Evolutionary conservation across 2,329 filamentous ascomycete genomes (phyloP).

Genomic region (Apiospora arundinis): DNA sequence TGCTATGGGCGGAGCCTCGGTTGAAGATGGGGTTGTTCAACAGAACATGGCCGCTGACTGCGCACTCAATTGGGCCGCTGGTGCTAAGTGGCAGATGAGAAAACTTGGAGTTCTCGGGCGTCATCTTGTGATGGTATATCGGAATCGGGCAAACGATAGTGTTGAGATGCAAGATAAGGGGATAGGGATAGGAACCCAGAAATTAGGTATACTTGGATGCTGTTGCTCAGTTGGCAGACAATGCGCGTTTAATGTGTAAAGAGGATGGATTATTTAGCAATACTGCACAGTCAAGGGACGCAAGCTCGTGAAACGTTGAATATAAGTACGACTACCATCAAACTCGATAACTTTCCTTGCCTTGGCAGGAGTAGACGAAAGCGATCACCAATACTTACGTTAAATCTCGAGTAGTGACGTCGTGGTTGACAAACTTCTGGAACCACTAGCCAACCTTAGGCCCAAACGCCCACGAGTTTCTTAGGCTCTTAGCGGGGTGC

Average conservation of each 20-base stretch:
- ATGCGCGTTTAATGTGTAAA: not conserved
- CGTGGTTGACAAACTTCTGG: slow-evolving; percentile 10
- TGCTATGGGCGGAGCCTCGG: slow-evolving; percentile 81
- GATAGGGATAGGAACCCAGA: not conserved
- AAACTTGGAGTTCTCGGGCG: slow-evolving; percentile 43
- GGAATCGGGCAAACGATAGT: not conserved
- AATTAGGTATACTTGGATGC: not conserved
- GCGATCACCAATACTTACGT: not conserved
- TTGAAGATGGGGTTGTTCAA: slow-evolving; percentile 75
- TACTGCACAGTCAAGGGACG: not conserved
- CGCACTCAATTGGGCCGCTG: slow-evolving; percentile 55
- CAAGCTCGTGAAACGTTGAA: not conserved
- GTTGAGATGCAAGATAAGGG: slow-evolving; percentile 19
- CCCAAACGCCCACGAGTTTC: not conserved
- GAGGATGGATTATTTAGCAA: not conserved
- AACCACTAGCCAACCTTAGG: slow-evolving; percentile 4
- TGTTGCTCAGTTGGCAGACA: not conserved
- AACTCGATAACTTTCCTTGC: not conserved
- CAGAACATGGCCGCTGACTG: slow-evolving; percentile 58
- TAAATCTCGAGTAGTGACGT: slow-evolving; percentile 7
- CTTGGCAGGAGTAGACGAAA: slow-evolving; percentile 13
- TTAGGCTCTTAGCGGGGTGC: not conserved
- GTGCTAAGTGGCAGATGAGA: slow-evolving; percentile 55
- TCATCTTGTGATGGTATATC: slow-evolving; percentile 32
- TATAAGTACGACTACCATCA: not conserved